These are phyloP conservation scores for Pichia sp. DNA, from an alignment of 1,139 yeast genomes.

Conservation along the genomic window DNA sequence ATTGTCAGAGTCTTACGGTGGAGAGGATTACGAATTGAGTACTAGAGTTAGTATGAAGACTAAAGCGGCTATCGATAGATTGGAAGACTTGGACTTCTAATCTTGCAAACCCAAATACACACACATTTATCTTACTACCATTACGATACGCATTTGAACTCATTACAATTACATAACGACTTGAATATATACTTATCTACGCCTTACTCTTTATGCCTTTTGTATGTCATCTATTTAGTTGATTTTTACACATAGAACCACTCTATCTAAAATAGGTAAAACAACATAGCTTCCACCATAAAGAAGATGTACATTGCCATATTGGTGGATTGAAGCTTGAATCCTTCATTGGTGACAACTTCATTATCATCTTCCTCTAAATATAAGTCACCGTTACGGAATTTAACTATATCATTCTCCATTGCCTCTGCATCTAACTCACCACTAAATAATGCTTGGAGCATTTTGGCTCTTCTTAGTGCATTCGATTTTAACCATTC, in stretches of 20 bases:
- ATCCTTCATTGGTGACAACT: slow-evolving; percentile 3
- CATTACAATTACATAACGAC: too few species aligned
- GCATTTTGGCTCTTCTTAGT: slow-evolving; percentile 18
- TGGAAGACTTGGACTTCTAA: slow-evolving; percentile 32
- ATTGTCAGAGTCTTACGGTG: slow-evolving; percentile 65
- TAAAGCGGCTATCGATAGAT: slow-evolving; percentile 76
- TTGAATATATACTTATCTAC: too few species aligned
- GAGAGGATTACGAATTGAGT: slow-evolving; percentile 87
- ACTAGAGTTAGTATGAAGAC: slow-evolving; percentile 86
- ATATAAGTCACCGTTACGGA: slow-evolving; percentile 21
- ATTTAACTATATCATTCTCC: slow-evolving; percentile 20
- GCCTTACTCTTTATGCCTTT: too few species aligned
- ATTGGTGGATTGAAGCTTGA: slow-evolving; percentile 5
- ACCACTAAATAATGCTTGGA: slow-evolving; percentile 17
- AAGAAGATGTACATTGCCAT: slow-evolving; percentile 7
- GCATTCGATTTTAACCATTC: slow-evolving; percentile 20
- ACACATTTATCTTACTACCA: too few species aligned
- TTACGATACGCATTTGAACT: too few species aligned
- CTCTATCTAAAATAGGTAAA: slow-evolving; percentile 2
- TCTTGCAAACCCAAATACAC: too few species aligned
- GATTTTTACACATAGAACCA: too few species aligned
- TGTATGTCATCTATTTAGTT: too few species aligned
- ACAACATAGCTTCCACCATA: slow-evolving; percentile 2
- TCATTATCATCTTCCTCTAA: slow-evolving; percentile 23
- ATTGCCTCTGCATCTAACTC: slow-evolving; percentile 13